Evolutionary conservation across 2,329 filamentous ascomycete genomes (phyloP).

Genomic region (Zymoseptoria pseudotritici): DNA sequence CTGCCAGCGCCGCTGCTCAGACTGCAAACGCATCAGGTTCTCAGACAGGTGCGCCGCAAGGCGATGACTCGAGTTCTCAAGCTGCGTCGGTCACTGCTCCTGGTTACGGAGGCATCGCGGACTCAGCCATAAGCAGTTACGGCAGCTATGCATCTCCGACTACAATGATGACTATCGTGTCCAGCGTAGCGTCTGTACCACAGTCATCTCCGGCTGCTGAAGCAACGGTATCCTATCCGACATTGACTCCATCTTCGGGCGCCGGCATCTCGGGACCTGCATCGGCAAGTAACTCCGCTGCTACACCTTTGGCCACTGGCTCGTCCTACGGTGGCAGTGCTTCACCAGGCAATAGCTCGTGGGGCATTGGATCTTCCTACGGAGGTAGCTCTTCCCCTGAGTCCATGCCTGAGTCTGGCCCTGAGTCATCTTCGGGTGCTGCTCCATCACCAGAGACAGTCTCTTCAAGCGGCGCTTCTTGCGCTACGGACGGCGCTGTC

Average conservation of each 20-base stretch:
- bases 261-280: slow-evolving; percentile 3
- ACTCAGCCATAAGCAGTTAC: slow-evolving; percentile 1
- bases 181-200: neutral
- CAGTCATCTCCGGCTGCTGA: slow-evolving; percentile 5
- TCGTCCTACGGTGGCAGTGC: slow-evolving; percentile 20
- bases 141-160: slow-evolving; percentile 1
- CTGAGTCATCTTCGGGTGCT: slow-evolving; percentile 18
- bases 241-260: slow-evolving; percentile 1
- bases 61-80: slow-evolving; percentile 2
- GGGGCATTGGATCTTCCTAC: slow-evolving; percentile 35
- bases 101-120: slow-evolving; percentile 2
- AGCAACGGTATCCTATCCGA: slow-evolving; percentile 1
- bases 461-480: slow-evolving; percentile 24
- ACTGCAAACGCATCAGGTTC: slow-evolving; percentile 4
- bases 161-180: neutral
- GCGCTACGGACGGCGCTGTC: slow-evolving; percentile 32
- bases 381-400: slow-evolving; percentile 25
- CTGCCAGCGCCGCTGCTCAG: slow-evolving; percentile 11
- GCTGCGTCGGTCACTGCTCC: slow-evolving; percentile 8
- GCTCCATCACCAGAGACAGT: slow-evolving; percentile 18
- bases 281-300: slow-evolving; percentile 4
- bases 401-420: neutral
- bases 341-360: slow-evolving; percentile 37
- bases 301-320: slow-evolving; percentile 7
- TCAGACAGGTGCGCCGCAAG: slow-evolving; percentile 1